Conservation (phyloP, 2,329 filamentous ascomycete species). For the Claviceps humidiphila region DNA sequence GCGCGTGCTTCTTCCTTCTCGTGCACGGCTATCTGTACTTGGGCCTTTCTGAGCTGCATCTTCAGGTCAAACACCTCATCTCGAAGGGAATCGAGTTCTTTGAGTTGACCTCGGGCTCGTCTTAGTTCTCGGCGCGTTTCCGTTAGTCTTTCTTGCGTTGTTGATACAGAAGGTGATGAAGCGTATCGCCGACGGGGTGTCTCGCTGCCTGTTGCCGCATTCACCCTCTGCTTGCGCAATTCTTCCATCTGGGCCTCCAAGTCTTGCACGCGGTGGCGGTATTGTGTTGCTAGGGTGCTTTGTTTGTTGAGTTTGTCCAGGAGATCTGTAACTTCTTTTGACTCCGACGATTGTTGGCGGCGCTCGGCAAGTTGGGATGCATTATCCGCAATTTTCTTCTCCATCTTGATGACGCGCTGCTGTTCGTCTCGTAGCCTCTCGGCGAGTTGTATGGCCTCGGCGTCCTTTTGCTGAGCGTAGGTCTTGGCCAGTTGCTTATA, state of each 20-base stretch:
- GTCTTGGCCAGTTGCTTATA: constrained; percentile 72
- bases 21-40: constrained; percentile 13
- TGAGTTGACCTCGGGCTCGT: constrained; percentile 39
- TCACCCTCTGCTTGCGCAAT: constrained; percentile 22
- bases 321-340: constrained; percentile 31
- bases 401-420: constrained; percentile 49
- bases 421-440: constrained; percentile 57
- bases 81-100: constrained; percentile 36
- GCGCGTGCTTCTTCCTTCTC: constrained; percentile 24
- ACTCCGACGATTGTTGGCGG: constrained; percentile 19
- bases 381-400: constrained; percentile 47
- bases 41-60: constrained; percentile 33
- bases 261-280: constrained; percentile 45
- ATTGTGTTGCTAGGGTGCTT: constrained; percentile 43
- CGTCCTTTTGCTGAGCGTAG: constrained; percentile 66
- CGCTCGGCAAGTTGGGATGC: constrained; percentile 38
- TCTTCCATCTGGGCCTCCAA: constrained; percentile 38
- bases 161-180: constrained; percentile 27
- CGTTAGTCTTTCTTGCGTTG: constrained; percentile 35
- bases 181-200: constrained; percentile 23
- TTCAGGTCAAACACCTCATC: constrained; percentile 41
- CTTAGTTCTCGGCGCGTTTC: constrained; percentile 42
- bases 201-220: constrained; percentile 16
- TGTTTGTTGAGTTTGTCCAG: constrained; percentile 43
- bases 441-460: constrained; percentile 52